These are phyloP conservation scores for Russula lepida DNA, from an alignment of 768 basidiomycete species.

Conservation along the genomic window DNA sequence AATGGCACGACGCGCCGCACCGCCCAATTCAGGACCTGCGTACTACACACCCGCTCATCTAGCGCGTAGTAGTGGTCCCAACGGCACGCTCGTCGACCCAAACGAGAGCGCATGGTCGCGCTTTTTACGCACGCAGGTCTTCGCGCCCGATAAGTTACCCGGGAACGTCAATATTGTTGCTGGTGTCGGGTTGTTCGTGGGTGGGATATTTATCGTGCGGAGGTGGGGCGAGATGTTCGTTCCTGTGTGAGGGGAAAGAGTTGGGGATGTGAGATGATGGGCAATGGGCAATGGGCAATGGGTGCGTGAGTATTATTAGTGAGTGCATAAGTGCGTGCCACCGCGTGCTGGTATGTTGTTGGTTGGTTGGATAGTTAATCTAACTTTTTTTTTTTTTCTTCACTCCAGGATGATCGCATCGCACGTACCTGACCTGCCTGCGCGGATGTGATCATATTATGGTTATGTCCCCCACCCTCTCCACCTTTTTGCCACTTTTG, in stretches of 20 bases:
- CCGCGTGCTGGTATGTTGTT: not conserved
- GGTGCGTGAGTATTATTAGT: not conserved
- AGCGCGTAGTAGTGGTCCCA: conserved; percentile 22
- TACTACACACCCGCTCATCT: conserved; percentile 43
- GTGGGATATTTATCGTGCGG: conserved; percentile 60
- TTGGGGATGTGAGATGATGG: no score
- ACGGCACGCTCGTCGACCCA: conserved; percentile 40
- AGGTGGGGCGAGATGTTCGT: conserved; percentile 75
- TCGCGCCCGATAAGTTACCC: conserved; percentile 61
- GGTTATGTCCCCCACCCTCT: no score
- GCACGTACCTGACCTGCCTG: no score
- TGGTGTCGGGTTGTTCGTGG: conserved; percentile 57
- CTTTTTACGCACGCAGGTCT: conserved; percentile 52
- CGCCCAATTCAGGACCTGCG: conserved; percentile 43
- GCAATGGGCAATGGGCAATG: no score
- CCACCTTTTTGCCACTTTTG: no score
- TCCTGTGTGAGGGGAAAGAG: conserved; percentile 52
- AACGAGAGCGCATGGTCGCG: conserved; percentile 56
- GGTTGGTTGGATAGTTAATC: not conserved
- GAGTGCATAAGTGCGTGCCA: no score
- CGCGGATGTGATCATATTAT: no score
- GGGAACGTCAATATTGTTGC: conserved; percentile 68
- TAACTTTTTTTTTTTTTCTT: not conserved
- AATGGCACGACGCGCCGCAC: conserved; percentile 66
- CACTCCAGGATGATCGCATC: no score